Percentiles rank a stretch among this genome's conserved stretches.
phyloP scores from a whole-genome alignment of 371 early-diverging fungal genomes.

The Dinochytrium kinnereticum region DNA sequence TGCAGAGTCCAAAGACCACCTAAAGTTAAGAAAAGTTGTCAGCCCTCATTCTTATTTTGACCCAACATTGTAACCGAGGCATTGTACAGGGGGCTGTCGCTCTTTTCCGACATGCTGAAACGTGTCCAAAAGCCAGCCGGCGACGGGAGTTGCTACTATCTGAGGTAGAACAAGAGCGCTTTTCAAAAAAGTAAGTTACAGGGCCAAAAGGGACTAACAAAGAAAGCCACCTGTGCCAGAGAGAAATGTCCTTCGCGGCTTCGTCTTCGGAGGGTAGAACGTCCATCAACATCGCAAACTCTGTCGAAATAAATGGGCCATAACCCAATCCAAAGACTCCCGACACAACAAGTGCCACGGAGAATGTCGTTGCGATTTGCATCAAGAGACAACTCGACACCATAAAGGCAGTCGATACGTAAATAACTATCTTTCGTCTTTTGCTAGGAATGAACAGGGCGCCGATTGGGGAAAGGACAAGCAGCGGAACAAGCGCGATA shows the following conservation, averaged over 20 bases:
- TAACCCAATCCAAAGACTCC: slow-evolving; percentile 46
- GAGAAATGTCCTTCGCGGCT: slow-evolving; percentile 48
- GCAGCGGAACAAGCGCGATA: slow-evolving; percentile 48
- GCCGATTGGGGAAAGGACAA: slow-evolving; percentile 44
- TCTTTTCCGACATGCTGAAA: slow-evolving; percentile 39
- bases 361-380: slow-evolving; percentile 29
- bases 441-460: slow-evolving; percentile 39
- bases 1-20: slow-evolving; percentile 36
- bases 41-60: neutral
- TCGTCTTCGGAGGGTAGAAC: slow-evolving; percentile 39
- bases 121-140: slow-evolving; percentile 45
- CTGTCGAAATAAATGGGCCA: slow-evolving; percentile 45
- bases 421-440: slow-evolving; percentile 43
- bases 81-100: slow-evolving; percentile 21
- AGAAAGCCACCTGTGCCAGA: slow-evolving; percentile 42
- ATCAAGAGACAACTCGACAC: slow-evolving; percentile 36
- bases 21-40: neutral
- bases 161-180: slow-evolving; percentile 20
- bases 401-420: slow-evolving; percentile 40
- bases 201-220: slow-evolving; percentile 38
- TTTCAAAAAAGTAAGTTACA: neutral
- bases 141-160: slow-evolving; percentile 47
- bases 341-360: slow-evolving; percentile 35
- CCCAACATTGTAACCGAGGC: slow-evolving; percentile 47
- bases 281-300: slow-evolving; percentile 54